Percentiles rank a stretch among this genome's conserved stretches.
Conservation (phyloP, 2,329 filamentous ascomycete species). For the Verticillium alfalfae region DNA sequence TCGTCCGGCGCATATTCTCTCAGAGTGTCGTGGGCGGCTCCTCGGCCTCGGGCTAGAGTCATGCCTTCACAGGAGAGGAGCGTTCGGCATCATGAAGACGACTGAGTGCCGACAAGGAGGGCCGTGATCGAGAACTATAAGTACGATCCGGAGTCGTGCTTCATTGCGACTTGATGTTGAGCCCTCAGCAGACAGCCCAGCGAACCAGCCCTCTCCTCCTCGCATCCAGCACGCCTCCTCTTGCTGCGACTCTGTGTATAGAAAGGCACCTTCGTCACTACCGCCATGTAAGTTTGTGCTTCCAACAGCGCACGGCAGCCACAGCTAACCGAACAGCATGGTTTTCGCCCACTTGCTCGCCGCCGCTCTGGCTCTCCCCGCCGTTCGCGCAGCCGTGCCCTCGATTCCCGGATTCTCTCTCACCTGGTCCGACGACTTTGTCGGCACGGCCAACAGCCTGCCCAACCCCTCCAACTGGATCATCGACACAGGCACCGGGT, state of each 20-base stretch:
- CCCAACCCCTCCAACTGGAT: slow-evolving; percentile 36
- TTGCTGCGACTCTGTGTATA: neutral
- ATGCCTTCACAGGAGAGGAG: neutral
- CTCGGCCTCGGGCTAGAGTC: neutral
- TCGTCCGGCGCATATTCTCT: neutral
- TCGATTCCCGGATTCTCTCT: slow-evolving; percentile 12
- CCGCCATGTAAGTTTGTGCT: neutral
- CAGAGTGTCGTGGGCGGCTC: neutral
- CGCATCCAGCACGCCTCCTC: neutral
- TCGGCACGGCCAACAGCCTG: slow-evolving; percentile 19
- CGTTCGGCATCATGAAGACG: neutral
- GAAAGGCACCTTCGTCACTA: neutral
- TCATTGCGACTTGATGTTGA: neutral
- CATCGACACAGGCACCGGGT: slow-evolving; percentile 35
- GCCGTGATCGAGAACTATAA: neutral
- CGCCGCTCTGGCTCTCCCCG: slow-evolving; percentile 3
- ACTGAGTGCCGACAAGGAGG: neutral
- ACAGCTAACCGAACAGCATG: neutral
- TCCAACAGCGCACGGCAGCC: neutral
- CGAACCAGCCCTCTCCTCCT: neutral
- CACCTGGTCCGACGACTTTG: slow-evolving; percentile 27
- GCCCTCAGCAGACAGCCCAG: neutral
- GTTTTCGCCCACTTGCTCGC: neutral
- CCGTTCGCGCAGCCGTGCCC: slow-evolving; percentile 8
- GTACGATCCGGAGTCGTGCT: neutral